phyloP scores from a whole-genome alignment of 768 basidiomycete species.

The Harrya chromipes region DNA sequence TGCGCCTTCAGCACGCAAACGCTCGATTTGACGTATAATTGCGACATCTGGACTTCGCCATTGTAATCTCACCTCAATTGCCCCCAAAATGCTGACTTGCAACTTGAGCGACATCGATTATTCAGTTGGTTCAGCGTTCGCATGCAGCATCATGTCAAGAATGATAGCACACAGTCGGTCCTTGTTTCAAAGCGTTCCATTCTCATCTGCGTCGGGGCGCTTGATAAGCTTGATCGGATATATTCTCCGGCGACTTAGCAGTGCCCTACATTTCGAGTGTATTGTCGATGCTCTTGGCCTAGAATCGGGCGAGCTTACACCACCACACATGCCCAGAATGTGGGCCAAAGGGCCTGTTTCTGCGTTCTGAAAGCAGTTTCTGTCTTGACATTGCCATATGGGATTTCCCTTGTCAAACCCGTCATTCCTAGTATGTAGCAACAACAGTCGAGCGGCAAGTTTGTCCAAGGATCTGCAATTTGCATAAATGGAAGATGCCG shows the following conservation, averaged over 20 bases:
- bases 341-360: too few relatives aligned
- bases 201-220: not conserved
- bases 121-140: not conserved
- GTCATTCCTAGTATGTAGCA: too few relatives aligned
- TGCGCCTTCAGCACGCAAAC: too few relatives aligned
- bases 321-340: not conserved
- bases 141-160: too few relatives aligned
- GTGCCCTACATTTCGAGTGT: constrained; percentile 10
- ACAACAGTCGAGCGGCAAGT: too few relatives aligned
- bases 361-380: too few relatives aligned
- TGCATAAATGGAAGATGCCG: too few relatives aligned
- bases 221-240: not conserved
- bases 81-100: not conserved
- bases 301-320: not conserved
- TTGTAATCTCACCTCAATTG: not conserved
- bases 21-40: too few relatives aligned
- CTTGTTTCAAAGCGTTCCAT: not conserved
- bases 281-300: not conserved
- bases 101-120: not conserved
- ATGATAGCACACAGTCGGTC: too few relatives aligned
- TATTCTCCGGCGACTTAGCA: not conserved
- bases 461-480: too few relatives aligned
- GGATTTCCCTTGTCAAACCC: too few relatives aligned
- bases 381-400: too few relatives aligned
- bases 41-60: not conserved